Base-by-base conservation (phyloP, 345 rosid genomes). In the Boechera retrofracta region DNA sequence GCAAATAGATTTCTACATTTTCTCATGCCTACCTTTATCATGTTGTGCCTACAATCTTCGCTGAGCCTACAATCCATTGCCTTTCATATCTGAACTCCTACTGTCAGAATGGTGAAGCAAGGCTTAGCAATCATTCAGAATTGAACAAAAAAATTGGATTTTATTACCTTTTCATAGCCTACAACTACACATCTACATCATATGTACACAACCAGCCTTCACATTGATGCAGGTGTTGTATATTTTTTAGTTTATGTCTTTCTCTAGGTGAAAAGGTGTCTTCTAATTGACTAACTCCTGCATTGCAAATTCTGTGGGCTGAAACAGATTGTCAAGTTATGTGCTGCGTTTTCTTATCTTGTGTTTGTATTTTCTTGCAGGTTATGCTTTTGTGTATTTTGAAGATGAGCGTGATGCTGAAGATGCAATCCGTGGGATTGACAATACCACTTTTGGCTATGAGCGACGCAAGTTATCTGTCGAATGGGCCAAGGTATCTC, bases 331-430 rank as follows among this genome's bases (percentile, higher is more conserved):
- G 15, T 58, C 36, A 54, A 3, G 5, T 5, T 56, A 7, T 54
- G 7, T 39, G 1, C 49, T 67, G 69, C 79, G 62, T 26, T 74
- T 77, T 29, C 75, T 33, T n/a, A 38, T 66, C 16, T 29, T 9
- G 66, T 59, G 26, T 33, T 44, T 33, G 1, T 47, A 15, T 54
- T 7, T 52, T 47, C 11, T 75, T 85, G 85, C 84, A 93, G 97
- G 98, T 1, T 93, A 85, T 83, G 97, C 97, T 26, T 93, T 93
- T 77, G 97, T 91, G 73, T 93, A 89, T 82, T 91, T 88, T 64
- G 95, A 91, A 83, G 92, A 91, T 67, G 95, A 91, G 48, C 89
- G 86, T 13, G 95, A 93, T 89, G 98, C 95, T 75, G 88, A 86
- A 33, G 93, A 89, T 81, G 92, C 95, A 61, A 91, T 93, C 48